Base-by-base conservation (phyloP, 306 rosid species). In the Vigna angularis region DNA sequence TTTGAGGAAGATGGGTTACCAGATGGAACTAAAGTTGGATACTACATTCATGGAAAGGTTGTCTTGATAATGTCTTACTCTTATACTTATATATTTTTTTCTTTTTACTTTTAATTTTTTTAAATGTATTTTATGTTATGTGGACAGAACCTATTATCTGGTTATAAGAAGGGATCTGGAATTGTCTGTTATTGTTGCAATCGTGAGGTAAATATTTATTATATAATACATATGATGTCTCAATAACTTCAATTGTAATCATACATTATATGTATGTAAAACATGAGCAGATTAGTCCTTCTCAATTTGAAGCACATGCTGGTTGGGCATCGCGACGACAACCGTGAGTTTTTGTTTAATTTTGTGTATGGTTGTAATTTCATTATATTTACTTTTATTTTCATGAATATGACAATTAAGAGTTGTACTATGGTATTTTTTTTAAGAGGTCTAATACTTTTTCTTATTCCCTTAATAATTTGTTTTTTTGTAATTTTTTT, bases 271-370 rank as follows among this genome's bases (percentile, higher is more conserved):
- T 53, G 8, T 11, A 4, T 14, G 34, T 5, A 16, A 26, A 74
- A 71, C 40, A 64, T 69, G 84, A 75, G 28, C 89, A 94, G 97
- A 84, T 94, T n/a, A 94, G 97, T 70, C 90, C 98, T 42, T 94
- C 97, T 1, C 87, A 70, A 36, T 94, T 94, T 84, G 98, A 94
- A 89, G 90, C 93, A 62, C 98, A 94, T 88, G 98, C 98, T 80
- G 98, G 97, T 61, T 90, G 85, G 84, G 87, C 89, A 70, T 72
- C 94, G 0, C 89, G 98, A 34, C 89, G 97, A 20, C 92, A 94
- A 48, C 98, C 98, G 97, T 94, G 81, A 94, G 98, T 91, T 5
- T 66, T 86, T 65, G 14, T 66, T 74, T 48, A 20, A 50, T 53
- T 10, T 55, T 73, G 40, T 17, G 18, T 36, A 59, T 7, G 73